Evolutionary conservation across 2,329 filamentous ascomycete species (phyloP).

Genomic region (Tolypocladium ovalisporum): DNA sequence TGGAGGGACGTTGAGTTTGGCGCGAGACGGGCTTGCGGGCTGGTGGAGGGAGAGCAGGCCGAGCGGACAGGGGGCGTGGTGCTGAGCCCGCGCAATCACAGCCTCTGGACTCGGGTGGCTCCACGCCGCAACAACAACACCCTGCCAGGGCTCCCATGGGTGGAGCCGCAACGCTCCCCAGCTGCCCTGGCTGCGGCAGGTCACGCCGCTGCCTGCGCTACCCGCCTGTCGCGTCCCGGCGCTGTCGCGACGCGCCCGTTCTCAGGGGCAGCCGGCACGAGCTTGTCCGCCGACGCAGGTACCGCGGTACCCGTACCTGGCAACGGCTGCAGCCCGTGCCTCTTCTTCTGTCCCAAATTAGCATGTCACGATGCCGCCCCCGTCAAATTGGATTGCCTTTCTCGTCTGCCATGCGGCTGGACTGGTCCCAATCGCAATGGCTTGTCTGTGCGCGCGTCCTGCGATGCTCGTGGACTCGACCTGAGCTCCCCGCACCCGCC

Average conservation of each 20-base stretch:
- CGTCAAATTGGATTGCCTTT: neutral
- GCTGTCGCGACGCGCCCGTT: neutral
- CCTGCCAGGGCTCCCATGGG: too few relatives aligned
- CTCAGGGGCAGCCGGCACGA: neutral
- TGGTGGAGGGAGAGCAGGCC: neutral
- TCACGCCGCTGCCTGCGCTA: slow-evolving; percentile 1
- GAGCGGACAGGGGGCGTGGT: neutral
- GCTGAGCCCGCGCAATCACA: neutral
- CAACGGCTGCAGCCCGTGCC: neutral
- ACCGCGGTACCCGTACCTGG: neutral
- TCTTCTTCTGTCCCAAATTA: neutral
- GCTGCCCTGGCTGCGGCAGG: slow-evolving; percentile 5
- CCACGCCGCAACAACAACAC: neutral
- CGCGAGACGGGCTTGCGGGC: neutral
- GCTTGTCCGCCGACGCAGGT: neutral
- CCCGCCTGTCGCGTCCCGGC: neutral
- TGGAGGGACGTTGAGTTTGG: neutral
- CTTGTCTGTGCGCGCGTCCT: neutral
- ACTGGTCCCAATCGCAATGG: neutral
- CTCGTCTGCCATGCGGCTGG: neutral
- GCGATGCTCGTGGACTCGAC: neutral
- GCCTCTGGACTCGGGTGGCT: slow-evolving; percentile 2
- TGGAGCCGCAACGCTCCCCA: neutral
- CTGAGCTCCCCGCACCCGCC: neutral
- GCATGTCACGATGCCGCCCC: neutral